These are phyloP conservation scores for Podospora conica DNA, from an alignment of 495 filamentous ascomycete species.

Conservation along the genomic window DNA sequence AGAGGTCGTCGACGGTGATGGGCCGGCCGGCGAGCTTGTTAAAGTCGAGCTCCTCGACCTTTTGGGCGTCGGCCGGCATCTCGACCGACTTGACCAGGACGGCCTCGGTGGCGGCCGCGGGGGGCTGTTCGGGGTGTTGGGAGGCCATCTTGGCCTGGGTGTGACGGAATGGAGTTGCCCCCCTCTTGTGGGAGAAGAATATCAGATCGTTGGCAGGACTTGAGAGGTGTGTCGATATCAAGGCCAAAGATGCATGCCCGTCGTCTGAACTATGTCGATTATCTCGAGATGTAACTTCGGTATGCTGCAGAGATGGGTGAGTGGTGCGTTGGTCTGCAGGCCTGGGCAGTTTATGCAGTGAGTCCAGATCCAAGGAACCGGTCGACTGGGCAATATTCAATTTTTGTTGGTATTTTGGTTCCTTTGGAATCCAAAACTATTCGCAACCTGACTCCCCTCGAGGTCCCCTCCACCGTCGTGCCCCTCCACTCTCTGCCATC, in stretches of 20 bases:
- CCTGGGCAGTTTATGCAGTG: too few species aligned
- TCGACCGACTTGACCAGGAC: constrained; percentile 85
- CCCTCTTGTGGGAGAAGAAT: too few species aligned
- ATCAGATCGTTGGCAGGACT: too few species aligned
- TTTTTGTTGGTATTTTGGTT: not conserved
- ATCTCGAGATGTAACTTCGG: too few species aligned
- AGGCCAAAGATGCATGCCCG: too few species aligned
- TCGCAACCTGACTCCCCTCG: not conserved
- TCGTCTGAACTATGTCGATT: too few species aligned
- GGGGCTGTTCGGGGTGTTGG: constrained; percentile 36
- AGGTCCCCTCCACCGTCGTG: not conserved
- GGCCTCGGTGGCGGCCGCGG: constrained; percentile 66
- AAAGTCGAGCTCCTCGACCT: constrained; percentile 86
- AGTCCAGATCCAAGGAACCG: too few species aligned
- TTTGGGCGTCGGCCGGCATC: constrained; percentile 63
- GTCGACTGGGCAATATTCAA: too few species aligned
- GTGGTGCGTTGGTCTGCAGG: too few species aligned
- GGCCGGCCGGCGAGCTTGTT: constrained; percentile 64
- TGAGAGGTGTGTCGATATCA: not conserved
- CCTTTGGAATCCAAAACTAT: not conserved
- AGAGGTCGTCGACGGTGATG: constrained; percentile 79
- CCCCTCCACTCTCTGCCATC: too few species aligned
- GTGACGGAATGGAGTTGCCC: too few species aligned
- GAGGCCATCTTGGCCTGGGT: constrained; percentile 18
- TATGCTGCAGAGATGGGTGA: too few species aligned